Evolutionary conservation across 495 filamentous ascomycete species (phyloP).

Genomic region (Tetracladium setigerum): DNA sequence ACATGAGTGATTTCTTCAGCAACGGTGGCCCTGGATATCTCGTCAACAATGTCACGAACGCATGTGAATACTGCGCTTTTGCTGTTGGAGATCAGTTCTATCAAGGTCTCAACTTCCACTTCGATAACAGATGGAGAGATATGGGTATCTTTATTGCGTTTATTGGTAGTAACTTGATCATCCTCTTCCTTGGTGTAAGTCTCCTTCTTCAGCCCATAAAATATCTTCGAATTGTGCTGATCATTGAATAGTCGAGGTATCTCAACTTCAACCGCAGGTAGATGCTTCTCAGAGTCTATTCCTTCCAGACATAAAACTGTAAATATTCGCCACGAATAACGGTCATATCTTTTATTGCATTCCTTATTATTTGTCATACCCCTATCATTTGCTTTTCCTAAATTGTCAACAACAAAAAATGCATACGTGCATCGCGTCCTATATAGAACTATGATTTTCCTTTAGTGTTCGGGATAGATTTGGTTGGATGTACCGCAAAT

Average conservation of each 20-base stretch:
- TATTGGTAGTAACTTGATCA: slow-evolving; percentile 66
- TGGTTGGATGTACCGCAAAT: too few species aligned
- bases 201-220: slow-evolving; percentile 14
- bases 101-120: slow-evolving; percentile 51
- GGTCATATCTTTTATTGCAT: too few species aligned
- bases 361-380: too few species aligned
- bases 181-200: slow-evolving; percentile 64
- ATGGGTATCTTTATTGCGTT: slow-evolving; percentile 69
- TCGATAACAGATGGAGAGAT: slow-evolving; percentile 67
- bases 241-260: slow-evolving; percentile 42
- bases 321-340: too few species aligned
- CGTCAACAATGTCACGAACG: slow-evolving; percentile 49
- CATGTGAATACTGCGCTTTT: slow-evolving; percentile 73
- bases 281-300: background rate
- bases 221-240: slow-evolving; percentile 22
- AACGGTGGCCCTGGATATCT: slow-evolving; percentile 61
- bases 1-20: slow-evolving; percentile 64
- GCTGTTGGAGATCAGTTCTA: slow-evolving; percentile 75
- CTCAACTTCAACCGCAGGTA: slow-evolving; percentile 59
- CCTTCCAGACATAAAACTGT: too few species aligned
- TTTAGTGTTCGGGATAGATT: too few species aligned
- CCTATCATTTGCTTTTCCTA: too few species aligned
- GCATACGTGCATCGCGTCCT: too few species aligned
- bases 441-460: too few species aligned
- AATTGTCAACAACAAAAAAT: too few species aligned